Conservation (phyloP, 345 rosid species). For the Raphanus sativus region DNA sequence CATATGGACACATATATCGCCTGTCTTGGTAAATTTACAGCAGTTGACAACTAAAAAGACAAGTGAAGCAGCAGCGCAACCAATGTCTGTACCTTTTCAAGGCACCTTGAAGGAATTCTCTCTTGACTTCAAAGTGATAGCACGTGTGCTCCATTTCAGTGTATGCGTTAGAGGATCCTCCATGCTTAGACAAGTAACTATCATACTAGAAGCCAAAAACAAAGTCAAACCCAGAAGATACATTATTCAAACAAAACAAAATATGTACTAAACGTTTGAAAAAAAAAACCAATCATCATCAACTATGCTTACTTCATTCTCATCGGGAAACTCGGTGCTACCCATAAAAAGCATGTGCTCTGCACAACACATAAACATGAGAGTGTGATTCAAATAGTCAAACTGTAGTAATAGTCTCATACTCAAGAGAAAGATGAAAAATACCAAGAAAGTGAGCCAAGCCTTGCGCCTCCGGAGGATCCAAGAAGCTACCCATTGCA, state of each 20-base stretch:
- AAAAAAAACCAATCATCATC: background rate
- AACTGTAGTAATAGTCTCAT: background rate
- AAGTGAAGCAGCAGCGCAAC: constrained; percentile 1
- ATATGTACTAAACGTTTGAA: background rate
- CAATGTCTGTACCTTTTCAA: constrained; percentile 53
- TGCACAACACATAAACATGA: constrained; percentile 32
- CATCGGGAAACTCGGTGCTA: constrained; percentile 86
- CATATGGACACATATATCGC: too few species aligned
- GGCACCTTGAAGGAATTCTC: constrained; percentile 82
- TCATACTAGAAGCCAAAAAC: constrained; percentile 74
- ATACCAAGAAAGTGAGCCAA: constrained; percentile 95
- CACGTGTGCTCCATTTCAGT: constrained; percentile 94
- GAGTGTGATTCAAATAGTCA: background rate
- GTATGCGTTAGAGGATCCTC: constrained; percentile 97
- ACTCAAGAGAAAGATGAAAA: constrained; percentile 1
- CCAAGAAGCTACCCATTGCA: constrained; percentile 93
- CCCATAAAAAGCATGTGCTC: constrained; percentile 99
- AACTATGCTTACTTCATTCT: constrained; percentile 78
- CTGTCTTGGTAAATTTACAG: constrained; percentile 1
- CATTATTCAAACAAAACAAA: constrained; percentile 1
- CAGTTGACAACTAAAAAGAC: background rate
- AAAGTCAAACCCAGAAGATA: constrained; percentile 42
- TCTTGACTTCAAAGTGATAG: constrained; percentile 95
- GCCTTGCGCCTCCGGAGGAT: constrained; percentile 92
- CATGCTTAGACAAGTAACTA: constrained; percentile 97